Percentiles rank a stretch among this genome's conserved stretches.
phyloP scores from a whole-genome alignment of 768 basidiomycete genomes.

The Pilatotrama ljubarskyi region DNA sequence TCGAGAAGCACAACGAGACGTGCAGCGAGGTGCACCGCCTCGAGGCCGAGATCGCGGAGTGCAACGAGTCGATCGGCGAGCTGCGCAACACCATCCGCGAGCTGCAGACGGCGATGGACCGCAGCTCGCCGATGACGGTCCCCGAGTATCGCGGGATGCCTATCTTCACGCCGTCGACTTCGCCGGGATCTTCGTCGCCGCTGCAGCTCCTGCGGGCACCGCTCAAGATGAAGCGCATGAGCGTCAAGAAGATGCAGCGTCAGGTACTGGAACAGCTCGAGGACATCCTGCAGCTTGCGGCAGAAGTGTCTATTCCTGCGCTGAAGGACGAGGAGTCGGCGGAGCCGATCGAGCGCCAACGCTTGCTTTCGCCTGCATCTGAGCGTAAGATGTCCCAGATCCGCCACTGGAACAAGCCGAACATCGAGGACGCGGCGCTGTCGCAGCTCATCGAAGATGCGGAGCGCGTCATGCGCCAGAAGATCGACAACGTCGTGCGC shows the following conservation, averaged over 20 bases:
- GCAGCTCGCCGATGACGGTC: slow-evolving; percentile 61
- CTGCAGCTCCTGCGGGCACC: slow-evolving; percentile 69
- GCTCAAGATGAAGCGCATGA: slow-evolving; percentile 72
- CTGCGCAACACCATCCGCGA: slow-evolving; percentile 85
- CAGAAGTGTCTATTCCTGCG: slow-evolving; percentile 83
- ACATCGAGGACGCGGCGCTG: slow-evolving; percentile 83
- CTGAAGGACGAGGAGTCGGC: slow-evolving; percentile 90
- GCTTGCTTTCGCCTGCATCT: slow-evolving; percentile 84
- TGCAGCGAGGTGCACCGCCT: slow-evolving; percentile 95
- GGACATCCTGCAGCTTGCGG: slow-evolving; percentile 76
- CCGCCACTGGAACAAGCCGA: slow-evolving; percentile 84
- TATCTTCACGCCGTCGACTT: slow-evolving; percentile 72
- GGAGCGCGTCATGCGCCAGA: slow-evolving; percentile 87
- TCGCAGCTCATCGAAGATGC: slow-evolving; percentile 82
- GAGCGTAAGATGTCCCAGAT: slow-evolving; percentile 85
- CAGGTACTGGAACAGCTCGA: slow-evolving; percentile 84
- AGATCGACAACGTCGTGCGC: slow-evolving; percentile 91
- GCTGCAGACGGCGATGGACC: slow-evolving; percentile 69
- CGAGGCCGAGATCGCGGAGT: slow-evolving; percentile 91
- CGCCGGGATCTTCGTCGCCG: slow-evolving; percentile 71
- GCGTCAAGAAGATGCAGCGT: slow-evolving; percentile 80
- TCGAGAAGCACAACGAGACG: slow-evolving; percentile 99
- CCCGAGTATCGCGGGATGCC: slow-evolving; percentile 89
- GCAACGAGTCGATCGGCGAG: slow-evolving; percentile 90
- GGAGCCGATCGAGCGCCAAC: slow-evolving; percentile 90